These are phyloP conservation scores for Fusarium irregulare DNA, from an alignment of 2,329 filamentous ascomycete genomes.

Conservation along the genomic window DNA sequence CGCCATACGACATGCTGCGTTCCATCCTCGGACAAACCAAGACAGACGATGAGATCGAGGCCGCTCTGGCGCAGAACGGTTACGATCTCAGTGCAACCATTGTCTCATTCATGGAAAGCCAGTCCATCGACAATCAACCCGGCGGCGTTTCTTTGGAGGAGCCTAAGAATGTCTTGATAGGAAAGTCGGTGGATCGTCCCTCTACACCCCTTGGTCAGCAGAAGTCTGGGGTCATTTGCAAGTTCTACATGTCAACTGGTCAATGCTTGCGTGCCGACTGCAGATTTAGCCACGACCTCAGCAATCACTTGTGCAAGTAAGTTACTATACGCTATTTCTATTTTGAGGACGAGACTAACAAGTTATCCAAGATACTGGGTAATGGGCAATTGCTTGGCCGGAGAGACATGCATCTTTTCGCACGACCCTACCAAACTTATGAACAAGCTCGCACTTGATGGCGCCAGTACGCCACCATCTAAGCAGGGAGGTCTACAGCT, in stretches of 20 bases:
- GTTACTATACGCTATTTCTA: slow-evolving; percentile 53
- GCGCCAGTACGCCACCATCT: slow-evolving; percentile 71
- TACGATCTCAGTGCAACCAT: slow-evolving; percentile 96
- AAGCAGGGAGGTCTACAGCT: slow-evolving; percentile 78
- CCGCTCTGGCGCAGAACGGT: slow-evolving; percentile 86
- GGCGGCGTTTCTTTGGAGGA: slow-evolving; percentile 60
- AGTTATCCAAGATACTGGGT: slow-evolving; percentile 81
- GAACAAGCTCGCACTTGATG: slow-evolving; percentile 81
- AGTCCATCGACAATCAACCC: slow-evolving; percentile 55
- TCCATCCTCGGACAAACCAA: slow-evolving; percentile 91
- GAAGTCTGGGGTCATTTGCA: slow-evolving; percentile 92
- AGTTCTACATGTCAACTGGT: slow-evolving; percentile 96
- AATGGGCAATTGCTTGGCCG: slow-evolving; percentile 93
- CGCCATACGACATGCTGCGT: slow-evolving; percentile 95
- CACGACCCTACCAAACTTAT: slow-evolving; percentile 92
- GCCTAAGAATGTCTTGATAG: slow-evolving; percentile 78
- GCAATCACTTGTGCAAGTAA: slow-evolving; percentile 97
- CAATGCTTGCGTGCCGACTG: slow-evolving; percentile 96
- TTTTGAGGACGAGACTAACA: slow-evolving; percentile 9
- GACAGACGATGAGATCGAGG: slow-evolving; percentile 93
- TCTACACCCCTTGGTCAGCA: slow-evolving; percentile 79
- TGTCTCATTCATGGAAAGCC: slow-evolving; percentile 82
- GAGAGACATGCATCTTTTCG: slow-evolving; percentile 94
- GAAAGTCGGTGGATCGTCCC: slow-evolving; percentile 89
- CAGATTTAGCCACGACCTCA: slow-evolving; percentile 95